Evolutionary conservation across 305 asterid species (phyloP), one percentile per base, ranked within the genome.

Genomic region (Fraxinus ornus): DNA sequence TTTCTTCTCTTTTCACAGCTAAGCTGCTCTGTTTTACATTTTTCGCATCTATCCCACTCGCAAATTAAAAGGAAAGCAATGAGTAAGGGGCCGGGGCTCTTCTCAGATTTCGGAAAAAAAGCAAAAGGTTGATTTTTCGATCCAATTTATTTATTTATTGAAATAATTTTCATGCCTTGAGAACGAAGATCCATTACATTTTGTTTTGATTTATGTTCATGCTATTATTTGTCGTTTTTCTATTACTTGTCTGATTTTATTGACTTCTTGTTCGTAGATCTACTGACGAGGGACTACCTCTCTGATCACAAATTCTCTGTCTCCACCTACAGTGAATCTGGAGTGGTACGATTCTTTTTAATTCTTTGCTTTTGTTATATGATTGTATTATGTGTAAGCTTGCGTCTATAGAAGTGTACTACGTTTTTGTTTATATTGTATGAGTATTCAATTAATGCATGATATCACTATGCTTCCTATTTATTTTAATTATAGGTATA

Each of bases 1-100:
- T 73, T 60, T 73, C 68, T 7, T 52, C 36, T 28, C 74, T 66
- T 66, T 28, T 26, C 74, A 7, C 74, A 12, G 19, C 19, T 66
- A 10, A 66, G 7, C 37, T 28, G 19, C 74, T 24, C 19, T 12
- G 35, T 64, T 57, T 73, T 30, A 10, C 77, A 30, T 62, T 49
- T 57, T 21, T 37, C 77, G 30, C 68, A 78, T 75, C 78, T 17
- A 39, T 17, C 73, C 7, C 21, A 78, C 77, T 12, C 22, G 39
- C 5, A 75, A 73, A 57, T 9, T 44, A 24, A 52, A 76, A 68
- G 41, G 8, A 30, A 70, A 72, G 37, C 64, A 44, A 13, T 96
- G 99, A 94, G 93, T 91, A 92, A 81, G 73, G 99, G 98, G 72
- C 99, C 98, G 10, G 98, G 98, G 55, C 93, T 96, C 78, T 96